These are phyloP conservation scores for Fusarium nanum DNA, from an alignment of 2,329 filamentous ascomycete species.

Conservation along the genomic window DNA sequence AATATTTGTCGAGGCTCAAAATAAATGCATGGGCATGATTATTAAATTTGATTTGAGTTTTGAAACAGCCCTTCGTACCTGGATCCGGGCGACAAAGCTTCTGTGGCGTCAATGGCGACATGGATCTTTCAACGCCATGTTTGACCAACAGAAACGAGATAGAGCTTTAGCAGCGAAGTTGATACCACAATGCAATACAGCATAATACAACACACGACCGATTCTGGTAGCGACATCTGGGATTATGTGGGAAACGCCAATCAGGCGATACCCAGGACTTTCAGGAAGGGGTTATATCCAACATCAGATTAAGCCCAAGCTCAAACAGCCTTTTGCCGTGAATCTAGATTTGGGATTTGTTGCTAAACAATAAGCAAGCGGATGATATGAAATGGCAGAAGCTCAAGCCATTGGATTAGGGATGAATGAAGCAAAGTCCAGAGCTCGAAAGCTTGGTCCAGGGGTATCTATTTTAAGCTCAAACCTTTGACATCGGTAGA, in stretches of 20 bases:
- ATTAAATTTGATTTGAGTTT: background rate
- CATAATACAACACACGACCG: background rate
- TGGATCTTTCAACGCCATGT: slow-evolving; percentile 33
- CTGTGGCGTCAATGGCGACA: slow-evolving; percentile 7
- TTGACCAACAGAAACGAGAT: slow-evolving; percentile 19
- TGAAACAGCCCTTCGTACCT: slow-evolving; percentile 21
- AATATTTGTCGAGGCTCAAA: background rate
- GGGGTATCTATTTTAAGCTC: slow-evolving; percentile 36
- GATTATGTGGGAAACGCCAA: background rate
- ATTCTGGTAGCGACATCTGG: slow-evolving; percentile 1
- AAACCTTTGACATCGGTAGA: background rate
- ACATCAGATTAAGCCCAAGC: background rate
- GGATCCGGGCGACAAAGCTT: slow-evolving; percentile 24
- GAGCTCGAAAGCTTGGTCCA: slow-evolving; percentile 9
- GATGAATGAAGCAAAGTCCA: background rate
- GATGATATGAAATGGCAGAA: background rate
- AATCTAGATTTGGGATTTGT: background rate
- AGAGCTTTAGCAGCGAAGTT: background rate
- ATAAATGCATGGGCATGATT: slow-evolving; percentile 3
- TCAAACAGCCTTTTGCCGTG: background rate
- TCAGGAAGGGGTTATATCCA: background rate
- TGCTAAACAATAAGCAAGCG: background rate
- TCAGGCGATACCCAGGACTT: slow-evolving; percentile 6
- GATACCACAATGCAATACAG: background rate
- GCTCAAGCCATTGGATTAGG: background rate